phyloP scores from a whole-genome alignment of 2,329 filamentous ascomycete species.

The Pseudogymnoascus sp. region DNA sequence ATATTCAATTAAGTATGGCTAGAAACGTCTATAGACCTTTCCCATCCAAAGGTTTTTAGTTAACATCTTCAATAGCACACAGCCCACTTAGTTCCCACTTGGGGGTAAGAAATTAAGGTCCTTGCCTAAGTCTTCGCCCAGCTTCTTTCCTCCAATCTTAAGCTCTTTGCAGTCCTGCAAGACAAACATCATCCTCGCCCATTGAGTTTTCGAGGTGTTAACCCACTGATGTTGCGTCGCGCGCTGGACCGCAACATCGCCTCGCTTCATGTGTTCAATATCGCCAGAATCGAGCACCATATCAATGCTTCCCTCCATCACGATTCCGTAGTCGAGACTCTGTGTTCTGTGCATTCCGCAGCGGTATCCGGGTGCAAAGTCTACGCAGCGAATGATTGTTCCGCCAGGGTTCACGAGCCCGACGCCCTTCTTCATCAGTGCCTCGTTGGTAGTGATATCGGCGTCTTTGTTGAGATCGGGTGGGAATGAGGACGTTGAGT shows the following conservation, averaged over 20 bases:
- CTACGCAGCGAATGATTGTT: conserved; percentile 12
- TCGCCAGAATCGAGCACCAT: conserved; percentile 13
- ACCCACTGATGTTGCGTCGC: conserved; percentile 11
- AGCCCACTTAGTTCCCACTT: conserved; percentile 37
- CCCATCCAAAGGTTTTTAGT: too few species aligned
- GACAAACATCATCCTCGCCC: conserved; percentile 14
- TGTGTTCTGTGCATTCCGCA: conserved; percentile 13
- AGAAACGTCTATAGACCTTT: too few species aligned
- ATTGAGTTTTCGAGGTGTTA: conserved; percentile 11
- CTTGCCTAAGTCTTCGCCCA: conserved; percentile 11
- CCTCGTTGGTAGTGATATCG: conserved; percentile 35
- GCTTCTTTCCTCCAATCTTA: background rate
- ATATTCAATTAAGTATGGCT: too few species aligned
- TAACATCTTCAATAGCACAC: conserved; percentile 27
- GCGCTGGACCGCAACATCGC: conserved; percentile 12
- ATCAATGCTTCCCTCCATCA: conserved; percentile 12
- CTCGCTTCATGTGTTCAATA: background rate
- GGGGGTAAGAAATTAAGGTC: background rate
- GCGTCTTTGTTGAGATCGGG: conserved; percentile 33
- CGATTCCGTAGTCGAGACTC: conserved; percentile 14
- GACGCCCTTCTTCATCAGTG: conserved; percentile 16
- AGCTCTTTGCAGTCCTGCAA: conserved; percentile 11
- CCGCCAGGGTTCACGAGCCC: background rate
- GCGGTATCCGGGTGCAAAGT: conserved; percentile 10
- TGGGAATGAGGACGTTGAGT: conserved; percentile 36